These are phyloP conservation scores for Rosa multiflora DNA, from an alignment of 306 rosid genomes.

Conservation along the genomic window DNA sequence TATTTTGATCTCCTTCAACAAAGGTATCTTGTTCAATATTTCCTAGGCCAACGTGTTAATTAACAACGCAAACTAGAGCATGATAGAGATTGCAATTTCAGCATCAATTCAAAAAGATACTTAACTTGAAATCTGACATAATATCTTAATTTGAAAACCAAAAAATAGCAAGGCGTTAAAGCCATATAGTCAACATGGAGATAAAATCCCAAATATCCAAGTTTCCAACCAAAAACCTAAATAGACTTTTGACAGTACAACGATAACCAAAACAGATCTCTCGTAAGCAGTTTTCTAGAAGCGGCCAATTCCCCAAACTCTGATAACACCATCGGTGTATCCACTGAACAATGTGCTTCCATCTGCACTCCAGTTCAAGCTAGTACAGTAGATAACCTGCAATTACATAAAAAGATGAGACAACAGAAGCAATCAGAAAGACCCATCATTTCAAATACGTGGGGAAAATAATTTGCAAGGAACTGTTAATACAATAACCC, in stretches of 20 bases:
- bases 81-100: background rate
- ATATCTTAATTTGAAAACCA: slow-evolving; percentile 25
- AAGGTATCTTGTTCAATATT: background rate
- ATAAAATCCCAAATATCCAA: slow-evolving; percentile 34
- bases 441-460: background rate
- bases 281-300: slow-evolving; percentile 30
- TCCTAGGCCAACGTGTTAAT: too few species aligned
- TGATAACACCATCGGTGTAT: slow-evolving; percentile 84
- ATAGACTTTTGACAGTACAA: slow-evolving; percentile 32
- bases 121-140: slow-evolving; percentile 8
- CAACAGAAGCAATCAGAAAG: background rate
- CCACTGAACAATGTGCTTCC: slow-evolving; percentile 99
- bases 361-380: slow-evolving; percentile 92
- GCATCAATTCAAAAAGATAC: background rate
- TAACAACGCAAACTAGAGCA: too few species aligned
- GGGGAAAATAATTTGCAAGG: background rate
- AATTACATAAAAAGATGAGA: background rate
- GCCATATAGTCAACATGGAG: slow-evolving; percentile 42
- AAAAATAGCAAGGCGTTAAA: slow-evolving; percentile 47
- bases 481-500: background rate
- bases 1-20: background rate
- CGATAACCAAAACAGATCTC: slow-evolving; percentile 32
- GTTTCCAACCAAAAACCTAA: slow-evolving; percentile 38
- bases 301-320: slow-evolving; percentile 97
- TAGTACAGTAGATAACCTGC: slow-evolving; percentile 83